Percentiles rank a stretch among this genome's conserved stretches.
Evolutionary conservation across 1,284 basidiomycete genomes (phyloP).

Genomic region (Peniophora sp.): DNA sequence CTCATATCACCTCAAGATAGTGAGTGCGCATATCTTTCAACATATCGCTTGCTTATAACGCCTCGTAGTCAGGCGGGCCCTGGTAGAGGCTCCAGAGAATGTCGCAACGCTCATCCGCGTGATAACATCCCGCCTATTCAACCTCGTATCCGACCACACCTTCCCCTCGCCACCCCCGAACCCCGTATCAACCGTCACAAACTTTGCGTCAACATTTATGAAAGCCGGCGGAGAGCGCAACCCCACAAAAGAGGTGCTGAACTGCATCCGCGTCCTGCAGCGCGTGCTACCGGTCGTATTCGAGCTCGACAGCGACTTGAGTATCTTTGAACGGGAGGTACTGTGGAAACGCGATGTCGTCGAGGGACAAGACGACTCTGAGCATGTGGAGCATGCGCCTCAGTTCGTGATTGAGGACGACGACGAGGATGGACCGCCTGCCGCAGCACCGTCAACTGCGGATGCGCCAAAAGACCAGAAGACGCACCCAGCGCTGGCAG

Average conservation of each 20-base stretch:
- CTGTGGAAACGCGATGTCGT: constrained; percentile 63
- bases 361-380: constrained; percentile 19
- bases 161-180: constrained; percentile 60
- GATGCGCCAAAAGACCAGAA: constrained; percentile 27
- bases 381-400: constrained; percentile 28
- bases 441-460: constrained; percentile 16
- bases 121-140: constrained; percentile 70
- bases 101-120: constrained; percentile 74
- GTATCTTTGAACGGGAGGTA: constrained; percentile 60
- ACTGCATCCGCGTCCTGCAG: constrained; percentile 80
- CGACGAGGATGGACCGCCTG: constrained; percentile 49
- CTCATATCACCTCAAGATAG: constrained; percentile 81
- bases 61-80: constrained; percentile 64
- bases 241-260: constrained; percentile 77
- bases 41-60: not conserved
- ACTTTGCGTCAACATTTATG: constrained; percentile 62
- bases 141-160: constrained; percentile 72
- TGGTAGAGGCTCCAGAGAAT: constrained; percentile 79
- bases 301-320: constrained; percentile 70
- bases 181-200: constrained; percentile 57
- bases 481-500: constrained; percentile 65
- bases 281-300: constrained; percentile 84
- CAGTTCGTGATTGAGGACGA: constrained; percentile 84
- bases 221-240: constrained; percentile 51
- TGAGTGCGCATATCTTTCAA: constrained; percentile 29